Evolutionary conservation across 306 rosid genomes (phyloP).

Genomic region (Glycyrrhiza uralensis): DNA sequence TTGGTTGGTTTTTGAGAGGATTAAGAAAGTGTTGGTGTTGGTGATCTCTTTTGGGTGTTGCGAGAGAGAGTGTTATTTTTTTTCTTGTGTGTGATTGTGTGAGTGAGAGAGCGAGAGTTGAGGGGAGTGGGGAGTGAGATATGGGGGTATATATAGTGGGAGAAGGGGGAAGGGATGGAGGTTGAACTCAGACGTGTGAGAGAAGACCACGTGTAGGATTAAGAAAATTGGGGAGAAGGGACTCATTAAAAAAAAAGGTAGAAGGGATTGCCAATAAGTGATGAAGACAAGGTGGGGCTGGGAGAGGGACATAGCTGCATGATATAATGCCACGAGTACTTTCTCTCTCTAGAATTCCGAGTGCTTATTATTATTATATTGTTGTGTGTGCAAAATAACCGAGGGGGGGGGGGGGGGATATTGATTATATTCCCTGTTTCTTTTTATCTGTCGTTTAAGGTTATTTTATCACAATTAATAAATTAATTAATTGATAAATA

Average conservation of each 20-base stretch:
- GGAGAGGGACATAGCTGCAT: constrained; percentile 27
- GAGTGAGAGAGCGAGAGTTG: constrained; percentile 11
- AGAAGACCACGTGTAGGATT: constrained; percentile 76
- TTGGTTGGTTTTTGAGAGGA: constrained; percentile 8
- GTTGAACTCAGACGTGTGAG: constrained; percentile 42
- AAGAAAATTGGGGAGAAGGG: constrained; percentile 29
- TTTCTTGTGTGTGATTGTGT: too few relatives aligned
- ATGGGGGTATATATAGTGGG: constrained; percentile 44
- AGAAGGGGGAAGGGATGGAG: constrained; percentile 12
- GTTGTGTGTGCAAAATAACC: too few relatives aligned
- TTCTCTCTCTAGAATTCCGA: background rate
- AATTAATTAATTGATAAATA: too few relatives aligned
- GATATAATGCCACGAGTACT: constrained; percentile 49
- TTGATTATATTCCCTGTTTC: too few relatives aligned
- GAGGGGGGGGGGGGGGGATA: too few relatives aligned
- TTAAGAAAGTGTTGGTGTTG: background rate
- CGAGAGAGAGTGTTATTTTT: background rate
- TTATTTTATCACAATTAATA: too few relatives aligned
- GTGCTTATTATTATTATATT: background rate
- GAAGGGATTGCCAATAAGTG: constrained; percentile 43
- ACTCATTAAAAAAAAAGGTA: constrained; percentile 2
- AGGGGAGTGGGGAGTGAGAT: constrained; percentile 31
- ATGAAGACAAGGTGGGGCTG: constrained; percentile 41
- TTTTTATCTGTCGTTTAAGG: too few relatives aligned
- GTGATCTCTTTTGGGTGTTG: background rate